Evolutionary conservation across 768 basidiomycete species (phyloP), one percentile per base, ranked within the genome.

Genomic region (Amanita polypyramis): DNA sequence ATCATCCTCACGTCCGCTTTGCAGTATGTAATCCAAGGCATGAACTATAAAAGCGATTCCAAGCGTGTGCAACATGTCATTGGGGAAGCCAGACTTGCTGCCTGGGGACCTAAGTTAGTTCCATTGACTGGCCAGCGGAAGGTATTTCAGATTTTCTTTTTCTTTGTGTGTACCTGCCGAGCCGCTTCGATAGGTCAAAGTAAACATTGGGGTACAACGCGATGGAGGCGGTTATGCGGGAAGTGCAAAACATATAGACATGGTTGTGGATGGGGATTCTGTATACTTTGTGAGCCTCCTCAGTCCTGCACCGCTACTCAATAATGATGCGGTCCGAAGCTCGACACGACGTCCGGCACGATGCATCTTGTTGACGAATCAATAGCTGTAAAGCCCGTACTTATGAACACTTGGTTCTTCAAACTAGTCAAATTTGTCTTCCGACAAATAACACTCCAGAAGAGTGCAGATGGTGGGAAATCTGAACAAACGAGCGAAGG

Each of bases 71-170:
- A 82, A 30, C 60, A 64, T 35, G 76, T 85, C 54, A 65, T 77
- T 4, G 55, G 56, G 37, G 74, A 80, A 40, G 91, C 90, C n/a
- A 74, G 74, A 49, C 54, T 72, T 34, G 75, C 80, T 9, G 91
- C 91, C 5, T 94, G 90, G 89, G 91, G 91, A 9, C 73, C 83
- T 3, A 88, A 84, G 59, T 62, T 83, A 66, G 66, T 72, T 12
- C 85, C 83, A 1, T 41, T 73, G 20, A 72, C 73, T 51, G 82
- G 77, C 49, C 75, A 70, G 60, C 76, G 82, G 56, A 92, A 89
- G 73, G 89, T 84, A 51, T 23, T 67, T 50, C 12, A 30, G 17
- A 19, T 15, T 20, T n/a, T 19, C 5, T 15, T 11, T 36, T 41
- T 27, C 20, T 41, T 11, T 30, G 27, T 50, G 27, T 25, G 17